Percentiles rank a stretch among this genome's conserved stretches.
Conservation (phyloP, 2,329 filamentous ascomycete genomes). For the Diaporthe nobilis region DNA sequence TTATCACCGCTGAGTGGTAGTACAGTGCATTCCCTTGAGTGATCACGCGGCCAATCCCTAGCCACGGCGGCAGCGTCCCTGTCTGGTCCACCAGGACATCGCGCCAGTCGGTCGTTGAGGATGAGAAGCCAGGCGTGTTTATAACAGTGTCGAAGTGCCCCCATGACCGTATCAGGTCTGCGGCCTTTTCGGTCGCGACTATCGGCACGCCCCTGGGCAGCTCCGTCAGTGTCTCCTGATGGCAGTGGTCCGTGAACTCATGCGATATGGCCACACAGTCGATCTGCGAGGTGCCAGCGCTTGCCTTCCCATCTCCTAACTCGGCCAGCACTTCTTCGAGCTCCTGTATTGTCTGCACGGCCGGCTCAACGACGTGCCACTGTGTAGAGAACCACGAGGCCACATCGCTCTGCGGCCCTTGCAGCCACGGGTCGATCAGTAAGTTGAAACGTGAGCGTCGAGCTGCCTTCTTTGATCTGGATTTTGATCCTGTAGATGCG, state of each 20-base stretch:
- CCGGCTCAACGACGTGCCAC: conserved; percentile 70
- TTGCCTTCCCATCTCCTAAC: conserved; percentile 56
- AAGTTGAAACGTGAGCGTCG: conserved; percentile 73
- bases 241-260: conserved; percentile 79
- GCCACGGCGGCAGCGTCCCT: conserved; percentile 67
- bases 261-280: conserved; percentile 74
- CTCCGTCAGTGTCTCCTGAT: conserved; percentile 71
- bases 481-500: background rate
- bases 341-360: conserved; percentile 67
- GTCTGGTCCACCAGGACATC: conserved; percentile 44
- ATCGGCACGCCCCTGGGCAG: conserved; percentile 68
- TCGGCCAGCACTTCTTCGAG: conserved; percentile 66
- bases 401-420: conserved; percentile 73
- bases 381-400: conserved; percentile 76
- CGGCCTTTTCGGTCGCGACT: conserved; percentile 72
- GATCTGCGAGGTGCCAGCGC: conserved; percentile 56
- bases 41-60: conserved; percentile 71
- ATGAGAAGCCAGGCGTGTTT: conserved; percentile 62
- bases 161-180: conserved; percentile 69
- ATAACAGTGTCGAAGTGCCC: conserved; percentile 70
- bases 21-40: conserved; percentile 68
- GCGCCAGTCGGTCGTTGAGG: conserved; percentile 46
- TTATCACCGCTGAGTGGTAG: conserved; percentile 73
- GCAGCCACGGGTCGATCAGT: conserved; percentile 76
- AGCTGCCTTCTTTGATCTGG: conserved; percentile 53